A percentile compares a stretch with the other conserved stretches of the same genome.
phyloP scores from a whole-genome alignment of 495 filamentous ascomycete species.

The Xylaria nigripes region DNA sequence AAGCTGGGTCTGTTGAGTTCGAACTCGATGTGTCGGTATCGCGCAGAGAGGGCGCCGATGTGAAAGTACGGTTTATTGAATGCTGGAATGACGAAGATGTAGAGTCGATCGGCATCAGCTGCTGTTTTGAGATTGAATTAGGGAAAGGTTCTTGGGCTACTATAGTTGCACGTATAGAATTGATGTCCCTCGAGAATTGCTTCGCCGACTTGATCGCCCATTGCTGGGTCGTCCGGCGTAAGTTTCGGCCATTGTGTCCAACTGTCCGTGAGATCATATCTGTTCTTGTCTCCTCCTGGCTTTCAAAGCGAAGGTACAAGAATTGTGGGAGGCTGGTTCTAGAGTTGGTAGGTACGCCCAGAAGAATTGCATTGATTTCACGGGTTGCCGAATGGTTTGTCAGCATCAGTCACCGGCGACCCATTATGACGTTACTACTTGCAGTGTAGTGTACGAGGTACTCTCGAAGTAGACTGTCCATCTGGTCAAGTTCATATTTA shows the following conservation, averaged over 20 bases:
- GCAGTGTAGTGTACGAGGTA: too few relatives aligned
- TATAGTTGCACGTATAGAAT: background rate
- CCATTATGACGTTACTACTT: too few relatives aligned
- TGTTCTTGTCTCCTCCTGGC: background rate
- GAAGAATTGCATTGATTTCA: too few relatives aligned
- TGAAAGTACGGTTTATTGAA: background rate
- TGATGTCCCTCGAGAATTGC: background rate
- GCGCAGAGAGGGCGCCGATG: constrained; percentile 6
- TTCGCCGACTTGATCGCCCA: background rate
- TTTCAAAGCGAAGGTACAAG: background rate
- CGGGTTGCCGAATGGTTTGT: too few relatives aligned
- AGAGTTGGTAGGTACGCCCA: background rate
- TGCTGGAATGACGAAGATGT: background rate
- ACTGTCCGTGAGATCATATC: background rate
- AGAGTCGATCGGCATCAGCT: background rate
- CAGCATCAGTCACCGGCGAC: too few relatives aligned
- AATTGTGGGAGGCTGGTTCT: background rate
- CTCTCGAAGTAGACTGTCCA: too few relatives aligned
- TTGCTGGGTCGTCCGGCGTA: background rate
- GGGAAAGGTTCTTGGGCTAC: background rate
- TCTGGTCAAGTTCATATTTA: too few relatives aligned
- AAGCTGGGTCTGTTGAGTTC: constrained; percentile 19
- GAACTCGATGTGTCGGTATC: constrained; percentile 13
- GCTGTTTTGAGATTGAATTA: background rate
- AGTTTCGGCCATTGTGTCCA: background rate